These are phyloP conservation scores for Chlorencoelia australis DNA, from an alignment of 2,329 filamentous ascomycete species.

Conservation along the genomic window DNA sequence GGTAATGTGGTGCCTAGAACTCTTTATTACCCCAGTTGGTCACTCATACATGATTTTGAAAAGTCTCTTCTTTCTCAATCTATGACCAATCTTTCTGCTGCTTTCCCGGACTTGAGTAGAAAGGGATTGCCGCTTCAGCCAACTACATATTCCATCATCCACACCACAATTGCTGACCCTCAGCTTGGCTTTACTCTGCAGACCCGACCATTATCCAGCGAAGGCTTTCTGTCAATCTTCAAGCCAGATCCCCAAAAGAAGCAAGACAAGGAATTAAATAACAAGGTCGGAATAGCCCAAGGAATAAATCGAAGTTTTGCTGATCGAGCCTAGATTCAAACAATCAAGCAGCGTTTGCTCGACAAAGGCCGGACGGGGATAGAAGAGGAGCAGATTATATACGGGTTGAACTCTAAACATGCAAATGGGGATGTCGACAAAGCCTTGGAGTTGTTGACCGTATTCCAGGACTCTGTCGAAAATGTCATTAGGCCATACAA, in stretches of 20 bases:
- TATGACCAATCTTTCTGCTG: slow-evolving; percentile 15
- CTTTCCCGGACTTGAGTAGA: slow-evolving; percentile 13
- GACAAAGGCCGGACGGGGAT: slow-evolving; percentile 43
- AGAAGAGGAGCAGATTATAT: slow-evolving; percentile 51
- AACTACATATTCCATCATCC: slow-evolving; percentile 12
- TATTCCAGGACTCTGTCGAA: slow-evolving; percentile 72
- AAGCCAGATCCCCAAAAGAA: slow-evolving; percentile 49
- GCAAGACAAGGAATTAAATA: slow-evolving; percentile 42
- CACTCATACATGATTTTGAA: slow-evolving; percentile 12
- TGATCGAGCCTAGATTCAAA: slow-evolving; percentile 34
- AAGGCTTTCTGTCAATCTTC: slow-evolving; percentile 55
- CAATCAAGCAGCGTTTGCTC: slow-evolving; percentile 41
- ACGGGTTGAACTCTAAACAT: slow-evolving; percentile 51
- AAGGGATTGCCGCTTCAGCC: slow-evolving; percentile 15
- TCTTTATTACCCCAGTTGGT: slow-evolving; percentile 3
- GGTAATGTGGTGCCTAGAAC: slow-evolving; percentile 31
- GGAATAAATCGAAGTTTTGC: not conserved
- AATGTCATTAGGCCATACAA: slow-evolving; percentile 70
- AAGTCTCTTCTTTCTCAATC: slow-evolving; percentile 10
- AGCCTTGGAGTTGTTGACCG: slow-evolving; percentile 64
- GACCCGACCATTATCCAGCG: slow-evolving; percentile 43
- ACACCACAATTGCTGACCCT: slow-evolving; percentile 20
- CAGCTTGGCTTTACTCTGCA: slow-evolving; percentile 23
- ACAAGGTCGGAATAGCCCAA: slow-evolving; percentile 21
- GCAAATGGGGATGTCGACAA: slow-evolving; percentile 61